A percentile compares a stretch with the other conserved stretches of the same genome.
Evolutionary conservation across 208 protist genomes (phyloP).

Genomic region (Herpetomonas samuelpessoai): DNA sequence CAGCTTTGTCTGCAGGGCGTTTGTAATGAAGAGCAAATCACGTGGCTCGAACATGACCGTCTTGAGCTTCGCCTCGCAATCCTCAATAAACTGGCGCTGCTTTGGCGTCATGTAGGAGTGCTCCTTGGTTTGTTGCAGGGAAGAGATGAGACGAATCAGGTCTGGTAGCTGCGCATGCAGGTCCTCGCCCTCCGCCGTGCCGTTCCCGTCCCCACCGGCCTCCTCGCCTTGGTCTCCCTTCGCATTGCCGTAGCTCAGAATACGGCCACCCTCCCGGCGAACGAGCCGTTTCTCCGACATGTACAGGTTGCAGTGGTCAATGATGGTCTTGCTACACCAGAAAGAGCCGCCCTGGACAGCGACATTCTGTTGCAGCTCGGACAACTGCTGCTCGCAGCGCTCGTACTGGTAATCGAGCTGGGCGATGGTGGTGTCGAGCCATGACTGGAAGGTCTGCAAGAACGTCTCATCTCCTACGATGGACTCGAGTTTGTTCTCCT

Average conservation of each 20-base stretch:
- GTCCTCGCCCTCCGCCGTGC: conserved; percentile 12
- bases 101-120: conserved; percentile 81
- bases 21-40: conserved; percentile 79
- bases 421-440: conserved; percentile 78
- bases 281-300: conserved; percentile 70
- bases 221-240: conserved; percentile 1
- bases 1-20: conserved; percentile 84
- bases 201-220: background rate
- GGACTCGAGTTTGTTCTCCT: conserved; percentile 74
- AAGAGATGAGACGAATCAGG: conserved; percentile 73
- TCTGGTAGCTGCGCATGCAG: conserved; percentile 62
- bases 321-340: conserved; percentile 87
- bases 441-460: conserved; percentile 62
- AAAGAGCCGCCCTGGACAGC: conserved; percentile 57
- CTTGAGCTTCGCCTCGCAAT: conserved; percentile 69
- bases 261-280: background rate
- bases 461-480: conserved; percentile 66
- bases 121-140: conserved; percentile 71
- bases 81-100: conserved; percentile 80
- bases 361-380: conserved; percentile 82
- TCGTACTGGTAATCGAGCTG: conserved; percentile 83
- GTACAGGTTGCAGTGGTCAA: conserved; percentile 88
- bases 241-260: conserved; percentile 1
- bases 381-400: conserved; percentile 77
- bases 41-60: conserved; percentile 73